Conservation (phyloP, 305 asterid genomes). For the Ilex paraguariensis region DNA sequence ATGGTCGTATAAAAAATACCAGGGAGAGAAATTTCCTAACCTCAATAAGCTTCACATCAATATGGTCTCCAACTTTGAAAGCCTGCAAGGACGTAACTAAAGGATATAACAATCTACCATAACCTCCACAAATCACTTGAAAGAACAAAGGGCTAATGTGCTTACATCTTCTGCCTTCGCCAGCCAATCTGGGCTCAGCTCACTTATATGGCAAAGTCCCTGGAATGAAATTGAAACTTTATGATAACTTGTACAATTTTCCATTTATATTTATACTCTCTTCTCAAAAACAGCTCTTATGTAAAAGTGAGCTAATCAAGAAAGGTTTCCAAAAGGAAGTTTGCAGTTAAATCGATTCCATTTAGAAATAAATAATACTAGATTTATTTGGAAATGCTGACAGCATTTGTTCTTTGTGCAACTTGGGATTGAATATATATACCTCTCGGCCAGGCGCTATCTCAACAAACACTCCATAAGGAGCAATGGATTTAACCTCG, state of each 20-base stretch:
- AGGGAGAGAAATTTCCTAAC: constrained; percentile 33
- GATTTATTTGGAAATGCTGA: too few relatives aligned
- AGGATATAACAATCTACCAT: constrained; percentile 17
- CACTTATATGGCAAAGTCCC: constrained; percentile 98
- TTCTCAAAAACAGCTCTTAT: too few relatives aligned
- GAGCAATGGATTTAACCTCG: constrained; percentile 85
- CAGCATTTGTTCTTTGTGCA: too few relatives aligned
- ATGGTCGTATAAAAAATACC: neutral
- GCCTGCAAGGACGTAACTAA: constrained; percentile 41
- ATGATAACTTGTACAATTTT: constrained; percentile 4
- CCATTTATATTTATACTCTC: neutral
- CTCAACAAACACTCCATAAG: constrained; percentile 90
- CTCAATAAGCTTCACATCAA: constrained; percentile 98
- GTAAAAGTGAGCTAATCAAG: too few relatives aligned
- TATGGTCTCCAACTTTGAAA: constrained; percentile 82
- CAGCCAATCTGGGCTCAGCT: constrained; percentile 85
- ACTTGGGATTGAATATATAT: constrained; percentile 11
- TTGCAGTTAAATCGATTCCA: too few relatives aligned
- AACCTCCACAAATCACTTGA: constrained; percentile 6
- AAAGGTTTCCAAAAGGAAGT: too few relatives aligned
- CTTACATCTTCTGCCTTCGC: constrained; percentile 96
- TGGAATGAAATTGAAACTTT: constrained; percentile 25
- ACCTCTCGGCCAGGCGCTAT: constrained; percentile 97
- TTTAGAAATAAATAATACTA: too few relatives aligned
- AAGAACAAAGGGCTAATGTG: constrained; percentile 13